Evolutionary conservation across 139 green algal genomes (phyloP).

Genomic region (Medakamo hakoo): DNA sequence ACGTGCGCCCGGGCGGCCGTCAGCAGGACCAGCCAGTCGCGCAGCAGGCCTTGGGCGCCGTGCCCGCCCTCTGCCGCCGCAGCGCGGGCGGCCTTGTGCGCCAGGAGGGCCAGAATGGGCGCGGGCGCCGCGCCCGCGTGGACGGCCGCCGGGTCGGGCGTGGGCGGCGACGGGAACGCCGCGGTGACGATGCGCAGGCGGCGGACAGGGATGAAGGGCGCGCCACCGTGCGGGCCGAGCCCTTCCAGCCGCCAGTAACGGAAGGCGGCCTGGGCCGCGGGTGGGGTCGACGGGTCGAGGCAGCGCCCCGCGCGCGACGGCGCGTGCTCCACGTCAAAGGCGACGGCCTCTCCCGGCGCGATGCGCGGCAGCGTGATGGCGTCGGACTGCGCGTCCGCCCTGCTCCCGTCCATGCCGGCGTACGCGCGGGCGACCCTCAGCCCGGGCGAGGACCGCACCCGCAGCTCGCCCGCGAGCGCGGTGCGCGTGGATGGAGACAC

Average conservation of each 20-base stretch:
- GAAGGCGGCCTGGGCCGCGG: not conserved
- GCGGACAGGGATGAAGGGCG: not conserved
- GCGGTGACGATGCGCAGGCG: not conserved
- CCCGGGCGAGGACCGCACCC: not conserved
- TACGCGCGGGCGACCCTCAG: not conserved
- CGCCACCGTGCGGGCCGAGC: not conserved
- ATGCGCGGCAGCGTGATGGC: no score
- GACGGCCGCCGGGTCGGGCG: not conserved
- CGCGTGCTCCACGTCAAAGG: not conserved
- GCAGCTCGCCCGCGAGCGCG: not conserved
- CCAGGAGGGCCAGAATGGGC: not conserved
- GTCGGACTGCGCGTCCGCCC: no score
- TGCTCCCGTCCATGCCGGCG: not conserved
- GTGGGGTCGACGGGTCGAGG: not conserved
- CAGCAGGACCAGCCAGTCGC: not conserved
- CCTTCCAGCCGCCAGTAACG: not conserved
- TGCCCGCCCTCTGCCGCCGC: no score
- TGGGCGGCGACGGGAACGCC: not conserved
- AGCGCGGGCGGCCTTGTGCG: not conserved
- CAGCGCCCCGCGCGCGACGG: not conserved
- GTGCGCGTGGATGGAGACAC: not conserved
- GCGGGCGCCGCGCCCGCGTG: not conserved
- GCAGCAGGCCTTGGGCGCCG: not conserved
- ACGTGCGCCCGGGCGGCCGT: not conserved
- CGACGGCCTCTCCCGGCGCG: no score